phyloP scores from a whole-genome alignment of 163 green algal species.

The Coccomyxa subellipsoidea region DNA sequence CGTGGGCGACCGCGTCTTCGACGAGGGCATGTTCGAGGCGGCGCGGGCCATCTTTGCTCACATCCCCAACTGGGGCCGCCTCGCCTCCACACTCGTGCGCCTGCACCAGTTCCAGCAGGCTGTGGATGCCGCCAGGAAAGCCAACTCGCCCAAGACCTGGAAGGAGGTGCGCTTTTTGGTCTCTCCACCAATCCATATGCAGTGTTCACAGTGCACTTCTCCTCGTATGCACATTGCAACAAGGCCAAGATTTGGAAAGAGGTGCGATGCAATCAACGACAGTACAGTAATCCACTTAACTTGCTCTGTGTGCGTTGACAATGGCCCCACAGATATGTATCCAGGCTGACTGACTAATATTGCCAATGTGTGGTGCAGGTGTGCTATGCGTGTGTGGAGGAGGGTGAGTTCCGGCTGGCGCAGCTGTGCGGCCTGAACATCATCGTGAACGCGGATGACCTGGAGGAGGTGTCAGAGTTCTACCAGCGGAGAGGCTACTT shows the following conservation, averaged over 20 bases:
- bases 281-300: background rate
- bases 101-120: conserved; percentile 88
- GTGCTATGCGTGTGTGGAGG: conserved; percentile 95
- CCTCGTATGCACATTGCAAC: too few species aligned
- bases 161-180: conserved; percentile 73
- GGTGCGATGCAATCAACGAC: too few species aligned
- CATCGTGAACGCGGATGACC: conserved; percentile 98
- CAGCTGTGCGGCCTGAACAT: conserved; percentile 98
- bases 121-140: conserved; percentile 95
- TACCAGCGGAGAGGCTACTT: conserved; percentile 90
- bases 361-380: too few species aligned
- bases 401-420: conserved; percentile 90
- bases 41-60: conserved; percentile 88
- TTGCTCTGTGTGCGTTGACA: background rate
- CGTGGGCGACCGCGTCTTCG: conserved; percentile 83
- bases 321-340: too few species aligned
- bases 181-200: background rate
- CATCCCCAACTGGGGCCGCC: conserved; percentile 93
- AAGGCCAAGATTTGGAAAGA: too few species aligned
- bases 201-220: too few species aligned
- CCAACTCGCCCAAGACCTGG: conserved; percentile 90
- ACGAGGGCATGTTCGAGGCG: conserved; percentile 92
- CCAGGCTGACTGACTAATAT: too few species aligned
- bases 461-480: conserved; percentile 95
- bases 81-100: conserved; percentile 89